Base-by-base conservation (phyloP, 352 stramenopile species). In the Stephanocyclus meneghinianus region DNA sequence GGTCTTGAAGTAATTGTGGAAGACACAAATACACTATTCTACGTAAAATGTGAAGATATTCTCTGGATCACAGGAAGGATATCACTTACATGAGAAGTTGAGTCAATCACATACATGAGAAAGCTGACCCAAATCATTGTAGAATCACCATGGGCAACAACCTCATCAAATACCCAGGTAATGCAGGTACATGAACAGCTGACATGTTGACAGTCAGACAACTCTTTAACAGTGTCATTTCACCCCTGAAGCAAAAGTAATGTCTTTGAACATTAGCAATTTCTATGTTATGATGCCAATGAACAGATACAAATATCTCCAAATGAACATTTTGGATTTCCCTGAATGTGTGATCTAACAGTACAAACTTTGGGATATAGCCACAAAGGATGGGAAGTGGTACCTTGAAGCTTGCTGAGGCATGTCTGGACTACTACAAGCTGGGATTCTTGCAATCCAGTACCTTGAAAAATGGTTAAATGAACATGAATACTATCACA, bases 181-280 rank as follows among this genome's bases (percentile, higher is more conserved):
- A 79, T n/a, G 42, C 13, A 1, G 61, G 45, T 26, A 87, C 76
- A 7, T 40, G 55, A 45, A 81, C 75, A 9, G 75, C 76, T 1
- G 56, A 74, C 29, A 13, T 87, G 2, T 51, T 51, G n/a, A 78
- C 76, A 13, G 51, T 73, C 21, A 85, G 83, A 71, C 30, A 73
- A 9, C 21, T 26, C 21, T 26, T 26, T 26, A 26, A 26, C 21
- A 26, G 21, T 26, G 21, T 26, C 21, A 26, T 26, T 1, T 26
- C 21, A 26, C 21, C 21, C 21, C 21, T 26, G 21, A 26, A 26
- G 21, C 21, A 11, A 73, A 71, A 62, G 74, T 80, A 45, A 75
- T 78, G 48, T 64, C 50, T 82, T 79, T 45, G 79, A 26, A 26
- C 21, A 26, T 26, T 26, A 26, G 21, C 21, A 26, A 26, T 26